These are phyloP conservation scores for Paraurostyla sp. DNA, from an alignment of 73 alveolate species.

Conservation along the genomic window DNA sequence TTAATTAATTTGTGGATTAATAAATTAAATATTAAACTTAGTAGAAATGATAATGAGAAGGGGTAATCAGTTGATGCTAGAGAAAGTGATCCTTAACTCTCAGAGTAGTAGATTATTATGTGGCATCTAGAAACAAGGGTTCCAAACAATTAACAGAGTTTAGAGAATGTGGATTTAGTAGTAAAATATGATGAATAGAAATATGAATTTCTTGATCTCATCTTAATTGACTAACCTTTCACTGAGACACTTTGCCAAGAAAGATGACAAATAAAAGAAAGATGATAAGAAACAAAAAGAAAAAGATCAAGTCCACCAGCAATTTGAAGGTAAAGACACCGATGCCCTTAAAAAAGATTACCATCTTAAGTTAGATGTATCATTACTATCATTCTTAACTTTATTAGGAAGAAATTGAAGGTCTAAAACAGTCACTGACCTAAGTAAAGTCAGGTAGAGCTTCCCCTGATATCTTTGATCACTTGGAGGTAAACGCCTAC, in stretches of 20 bases:
- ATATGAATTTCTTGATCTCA: too few relatives aligned
- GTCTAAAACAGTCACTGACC: conserved; percentile 2
- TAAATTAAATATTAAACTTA: too few relatives aligned
- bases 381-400: not conserved
- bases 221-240: not conserved
- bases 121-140: too few relatives aligned
- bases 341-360: conserved; percentile 25
- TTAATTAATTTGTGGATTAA: too few relatives aligned
- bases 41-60: too few relatives aligned
- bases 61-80: too few relatives aligned
- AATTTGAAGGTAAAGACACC: conserved; percentile 57
- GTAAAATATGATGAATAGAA: not conserved
- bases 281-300: conserved; percentile 48
- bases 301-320: conserved; percentile 44
- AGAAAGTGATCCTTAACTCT: too few relatives aligned
- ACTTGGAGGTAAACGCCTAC: conserved; percentile 55
- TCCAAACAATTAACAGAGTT: too few relatives aligned
- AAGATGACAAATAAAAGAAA: not conserved
- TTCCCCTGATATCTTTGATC: conserved; percentile 61
- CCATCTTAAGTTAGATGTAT: not conserved
- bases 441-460: conserved; percentile 57
- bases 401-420: not conserved
- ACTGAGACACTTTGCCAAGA: conserved; percentile 10
- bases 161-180: too few relatives aligned
- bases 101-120: too few relatives aligned